Evolutionary conservation across 169 alveolate species (phyloP).

Genomic region (Babesia ovata): DNA sequence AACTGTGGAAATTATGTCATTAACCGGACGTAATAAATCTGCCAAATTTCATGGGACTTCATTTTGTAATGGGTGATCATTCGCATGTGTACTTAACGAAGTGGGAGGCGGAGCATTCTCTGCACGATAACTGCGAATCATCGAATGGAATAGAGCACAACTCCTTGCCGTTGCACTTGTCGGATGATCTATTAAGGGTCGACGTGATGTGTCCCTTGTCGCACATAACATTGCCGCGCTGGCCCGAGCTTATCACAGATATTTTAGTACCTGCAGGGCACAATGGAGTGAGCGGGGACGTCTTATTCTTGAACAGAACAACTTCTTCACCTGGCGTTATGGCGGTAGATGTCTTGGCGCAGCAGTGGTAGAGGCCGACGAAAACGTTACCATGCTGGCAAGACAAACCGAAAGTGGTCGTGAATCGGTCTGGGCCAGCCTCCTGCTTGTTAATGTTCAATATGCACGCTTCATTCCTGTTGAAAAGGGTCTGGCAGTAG

Average conservation of each 20-base stretch:
- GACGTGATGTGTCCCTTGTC: conserved; percentile 53
- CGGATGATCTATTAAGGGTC: conserved; percentile 8
- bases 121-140: not conserved
- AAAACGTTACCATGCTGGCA: conserved; percentile 38
- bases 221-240: conserved; percentile 24
- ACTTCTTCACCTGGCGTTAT: conserved; percentile 44
- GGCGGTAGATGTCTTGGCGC: conserved; percentile 18
- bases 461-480: conserved; percentile 23
- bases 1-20: too few relatives aligned
- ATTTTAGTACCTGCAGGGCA: conserved; percentile 60
- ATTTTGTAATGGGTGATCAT: not conserved
- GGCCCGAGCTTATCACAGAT: conserved; percentile 15
- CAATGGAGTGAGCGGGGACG: conserved; percentile 12
- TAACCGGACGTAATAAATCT: too few relatives aligned
- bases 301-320: conserved; percentile 16
- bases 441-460: conserved; percentile 27
- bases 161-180: conserved; percentile 50
- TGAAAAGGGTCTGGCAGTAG: conserved; percentile 30
- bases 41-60: not conserved
- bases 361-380: conserved; percentile 51
- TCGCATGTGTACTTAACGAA: conserved; percentile 20
- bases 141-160: conserved; percentile 25
- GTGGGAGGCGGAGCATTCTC: not conserved
- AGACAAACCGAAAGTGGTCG: conserved; percentile 1
- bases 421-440: conserved; percentile 41